Evolutionary conservation across 805 yeast genomes (phyloP).

Genomic region (Spathaspora gorwiae): DNA sequence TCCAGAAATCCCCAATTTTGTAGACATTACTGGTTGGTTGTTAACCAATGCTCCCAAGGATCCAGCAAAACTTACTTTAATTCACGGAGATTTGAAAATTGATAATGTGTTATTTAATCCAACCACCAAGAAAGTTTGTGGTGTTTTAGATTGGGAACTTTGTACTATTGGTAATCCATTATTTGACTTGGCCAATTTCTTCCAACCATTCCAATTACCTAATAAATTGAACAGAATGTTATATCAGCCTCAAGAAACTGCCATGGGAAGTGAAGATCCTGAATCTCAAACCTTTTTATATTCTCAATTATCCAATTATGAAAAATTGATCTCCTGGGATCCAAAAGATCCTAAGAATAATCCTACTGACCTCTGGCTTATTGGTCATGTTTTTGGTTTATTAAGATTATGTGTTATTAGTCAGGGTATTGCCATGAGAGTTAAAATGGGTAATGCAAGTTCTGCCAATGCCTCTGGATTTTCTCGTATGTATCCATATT

Average conservation of each 20-base stretch:
- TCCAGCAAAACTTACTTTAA: slow-evolving; percentile 40
- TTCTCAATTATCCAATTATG: slow-evolving; percentile 24
- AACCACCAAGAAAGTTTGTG: slow-evolving; percentile 43
- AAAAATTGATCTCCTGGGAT: slow-evolving; percentile 24
- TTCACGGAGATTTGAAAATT: slow-evolving; percentile 63
- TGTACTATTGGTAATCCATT: slow-evolving; percentile 64
- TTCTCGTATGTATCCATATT: slow-evolving; percentile 30
- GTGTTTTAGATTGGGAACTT: slow-evolving; percentile 63
- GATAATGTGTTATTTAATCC: slow-evolving; percentile 63
- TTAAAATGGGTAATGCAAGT: slow-evolving; percentile 48
- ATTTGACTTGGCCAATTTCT: slow-evolving; percentile 55
- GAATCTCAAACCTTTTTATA: slow-evolving; percentile 17
- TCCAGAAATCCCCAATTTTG: slow-evolving; percentile 46
- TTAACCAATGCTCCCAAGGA: slow-evolving; percentile 43
- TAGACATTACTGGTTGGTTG: slow-evolving; percentile 39
- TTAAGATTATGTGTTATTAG: slow-evolving; percentile 52
- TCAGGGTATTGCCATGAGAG: slow-evolving; percentile 60
- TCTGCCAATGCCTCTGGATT: slow-evolving; percentile 45
- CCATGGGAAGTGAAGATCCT: slow-evolving; percentile 30
- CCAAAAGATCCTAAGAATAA: slow-evolving; percentile 34
- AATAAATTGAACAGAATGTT: slow-evolving; percentile 25
- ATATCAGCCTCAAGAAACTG: slow-evolving; percentile 23
- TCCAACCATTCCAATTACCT: slow-evolving; percentile 52
- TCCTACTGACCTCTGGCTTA: slow-evolving; percentile 43
- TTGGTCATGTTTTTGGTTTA: slow-evolving; percentile 54